Conservation (phyloP, 192 early-diverging fungal species). For the Dissophora globulifera region DNA sequence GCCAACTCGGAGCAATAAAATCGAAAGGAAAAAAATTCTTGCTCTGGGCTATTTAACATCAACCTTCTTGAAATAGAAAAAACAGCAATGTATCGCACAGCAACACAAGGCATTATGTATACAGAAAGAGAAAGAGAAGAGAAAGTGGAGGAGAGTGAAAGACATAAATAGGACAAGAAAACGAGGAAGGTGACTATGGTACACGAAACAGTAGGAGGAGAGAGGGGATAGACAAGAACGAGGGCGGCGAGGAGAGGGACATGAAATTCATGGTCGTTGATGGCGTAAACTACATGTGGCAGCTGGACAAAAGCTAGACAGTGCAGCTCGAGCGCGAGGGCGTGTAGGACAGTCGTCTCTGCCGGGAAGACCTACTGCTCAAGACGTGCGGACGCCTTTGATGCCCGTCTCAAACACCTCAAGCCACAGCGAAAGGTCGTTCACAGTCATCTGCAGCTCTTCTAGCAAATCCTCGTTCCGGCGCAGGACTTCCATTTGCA, state of each 20-base stretch:
- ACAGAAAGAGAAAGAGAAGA: too few species aligned
- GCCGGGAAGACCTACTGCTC: background rate
- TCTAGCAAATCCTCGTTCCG: constrained; percentile 53
- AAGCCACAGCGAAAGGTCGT: constrained; percentile 57
- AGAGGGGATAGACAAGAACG: too few species aligned
- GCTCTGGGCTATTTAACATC: too few species aligned
- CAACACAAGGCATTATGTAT: background rate
- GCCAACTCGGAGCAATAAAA: background rate
- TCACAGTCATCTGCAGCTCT: constrained; percentile 51
- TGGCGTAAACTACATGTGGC: too few species aligned
- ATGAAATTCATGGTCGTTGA: too few species aligned
- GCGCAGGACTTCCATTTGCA: constrained; percentile 58
- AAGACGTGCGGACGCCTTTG: constrained; percentile 29
- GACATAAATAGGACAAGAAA: too few species aligned
- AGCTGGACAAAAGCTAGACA: background rate
- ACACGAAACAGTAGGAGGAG: too few species aligned
- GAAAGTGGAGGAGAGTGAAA: too few species aligned
- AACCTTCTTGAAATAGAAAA: too few species aligned
- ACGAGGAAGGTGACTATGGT: too few species aligned
- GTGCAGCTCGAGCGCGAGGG: background rate
- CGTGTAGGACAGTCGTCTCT: background rate
- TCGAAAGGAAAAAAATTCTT: too few species aligned
- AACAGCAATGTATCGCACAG: background rate
- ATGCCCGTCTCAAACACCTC: constrained; percentile 59
- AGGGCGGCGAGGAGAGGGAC: too few species aligned